Conservation (phyloP, 176 grass and related monocot species). For the Metroxylon sagu region DNA sequence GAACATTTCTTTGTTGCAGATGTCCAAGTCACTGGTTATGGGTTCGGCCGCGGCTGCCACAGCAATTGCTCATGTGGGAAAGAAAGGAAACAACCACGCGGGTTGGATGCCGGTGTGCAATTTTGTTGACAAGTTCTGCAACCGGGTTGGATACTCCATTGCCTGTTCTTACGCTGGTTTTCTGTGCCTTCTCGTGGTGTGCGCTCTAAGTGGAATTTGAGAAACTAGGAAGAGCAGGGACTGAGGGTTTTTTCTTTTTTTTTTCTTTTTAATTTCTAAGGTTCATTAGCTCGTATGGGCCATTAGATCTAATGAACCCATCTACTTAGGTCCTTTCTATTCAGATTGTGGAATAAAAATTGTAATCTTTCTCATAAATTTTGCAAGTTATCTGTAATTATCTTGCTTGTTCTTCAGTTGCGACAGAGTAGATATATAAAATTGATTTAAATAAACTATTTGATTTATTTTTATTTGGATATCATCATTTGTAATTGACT, state of each 20-base stretch:
- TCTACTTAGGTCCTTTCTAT: background rate
- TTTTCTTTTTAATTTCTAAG: background rate
- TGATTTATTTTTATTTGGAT: too few species aligned
- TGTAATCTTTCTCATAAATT: background rate
- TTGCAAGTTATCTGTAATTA: too few species aligned
- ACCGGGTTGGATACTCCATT: background rate
- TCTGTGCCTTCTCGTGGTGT: background rate
- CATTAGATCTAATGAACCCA: too few species aligned
- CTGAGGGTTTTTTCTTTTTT: background rate
- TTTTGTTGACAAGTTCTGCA: slow-evolving; percentile 1
- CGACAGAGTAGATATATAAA: too few species aligned
- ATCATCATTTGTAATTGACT: too few species aligned
- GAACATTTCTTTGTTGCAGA: too few species aligned
- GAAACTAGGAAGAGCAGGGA: too few species aligned
- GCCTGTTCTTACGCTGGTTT: background rate
- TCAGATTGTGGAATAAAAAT: background rate
- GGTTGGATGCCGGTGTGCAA: slow-evolving; percentile 11
- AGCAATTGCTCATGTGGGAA: background rate
- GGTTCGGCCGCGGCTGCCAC: background rate
- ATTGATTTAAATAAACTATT: too few species aligned
- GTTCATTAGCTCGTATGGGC: background rate
- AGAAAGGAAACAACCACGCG: background rate
- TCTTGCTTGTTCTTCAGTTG: too few species aligned
- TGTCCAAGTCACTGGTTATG: background rate
- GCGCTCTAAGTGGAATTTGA: background rate